phyloP scores from a whole-genome alignment of 768 basidiomycete species.

The Trametes cingulata region DNA sequence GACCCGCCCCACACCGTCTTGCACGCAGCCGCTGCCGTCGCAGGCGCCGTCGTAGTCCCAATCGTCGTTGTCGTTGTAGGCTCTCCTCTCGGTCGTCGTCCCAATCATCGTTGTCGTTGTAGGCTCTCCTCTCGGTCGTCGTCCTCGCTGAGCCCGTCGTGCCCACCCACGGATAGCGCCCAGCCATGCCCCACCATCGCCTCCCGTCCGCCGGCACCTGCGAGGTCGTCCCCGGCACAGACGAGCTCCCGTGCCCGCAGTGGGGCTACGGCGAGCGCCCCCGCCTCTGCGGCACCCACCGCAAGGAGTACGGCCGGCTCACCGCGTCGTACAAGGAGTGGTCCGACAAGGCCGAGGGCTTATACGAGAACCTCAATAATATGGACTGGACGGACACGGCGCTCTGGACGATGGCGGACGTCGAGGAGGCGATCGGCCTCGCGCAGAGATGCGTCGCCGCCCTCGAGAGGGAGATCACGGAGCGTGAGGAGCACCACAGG shows the following conservation, averaged over 20 bases:
- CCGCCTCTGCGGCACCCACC: slow-evolving; percentile 4
- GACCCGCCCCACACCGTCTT: background rate
- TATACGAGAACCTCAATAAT: background rate
- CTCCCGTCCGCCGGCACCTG: background rate
- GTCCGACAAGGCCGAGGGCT: background rate
- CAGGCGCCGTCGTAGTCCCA: background rate
- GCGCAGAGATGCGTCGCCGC: background rate
- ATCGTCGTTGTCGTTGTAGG: background rate
- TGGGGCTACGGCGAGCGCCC: slow-evolving; percentile 2
- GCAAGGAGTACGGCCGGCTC: slow-evolving; percentile 1
- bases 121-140: background rate
- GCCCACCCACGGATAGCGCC: too few species aligned
- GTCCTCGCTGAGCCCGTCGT: too few species aligned
- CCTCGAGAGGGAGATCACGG: slow-evolving; percentile 3
- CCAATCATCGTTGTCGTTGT: background rate
- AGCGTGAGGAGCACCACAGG: slow-evolving; percentile 4
- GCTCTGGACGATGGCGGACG: background rate
- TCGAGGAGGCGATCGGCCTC: background rate
- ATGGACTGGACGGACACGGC: background rate
- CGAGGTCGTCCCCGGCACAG: background rate
- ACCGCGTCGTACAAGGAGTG: slow-evolving; percentile 3
- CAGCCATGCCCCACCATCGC: slow-evolving; percentile 1
- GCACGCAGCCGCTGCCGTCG: background rate
- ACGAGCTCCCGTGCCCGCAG: background rate
- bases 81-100: background rate